Conservation (phyloP, 495 filamentous ascomycete species). For the Mycothermus thermophilus region DNA sequence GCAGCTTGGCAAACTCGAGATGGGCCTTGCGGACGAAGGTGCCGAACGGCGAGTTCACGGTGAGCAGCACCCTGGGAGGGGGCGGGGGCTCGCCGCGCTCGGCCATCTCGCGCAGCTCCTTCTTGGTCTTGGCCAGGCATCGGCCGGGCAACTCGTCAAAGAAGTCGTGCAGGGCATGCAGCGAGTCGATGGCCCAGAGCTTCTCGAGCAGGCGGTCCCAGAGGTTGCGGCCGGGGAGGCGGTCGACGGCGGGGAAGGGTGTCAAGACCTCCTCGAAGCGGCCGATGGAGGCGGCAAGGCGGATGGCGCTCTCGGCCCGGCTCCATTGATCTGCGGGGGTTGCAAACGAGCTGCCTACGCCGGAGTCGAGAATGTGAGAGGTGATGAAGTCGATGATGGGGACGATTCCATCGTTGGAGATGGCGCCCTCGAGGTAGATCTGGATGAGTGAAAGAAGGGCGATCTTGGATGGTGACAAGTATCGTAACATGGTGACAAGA, state of each 20-base stretch:
- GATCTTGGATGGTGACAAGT: conserved; percentile 74
- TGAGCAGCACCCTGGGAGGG: conserved; percentile 35
- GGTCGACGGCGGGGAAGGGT: conserved; percentile 40
- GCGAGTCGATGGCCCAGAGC: conserved; percentile 71
- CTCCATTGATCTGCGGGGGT: conserved; percentile 21
- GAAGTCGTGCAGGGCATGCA: conserved; percentile 63
- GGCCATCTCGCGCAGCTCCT: conserved; percentile 36
- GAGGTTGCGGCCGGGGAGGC: conserved; percentile 60
- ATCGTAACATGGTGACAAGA: conserved; percentile 48
- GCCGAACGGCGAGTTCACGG: conserved; percentile 66
- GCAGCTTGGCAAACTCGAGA: conserved; percentile 66
- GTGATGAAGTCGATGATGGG: conserved; percentile 77
- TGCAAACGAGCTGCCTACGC: conserved; percentile 7
- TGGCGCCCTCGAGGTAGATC: conserved; percentile 60
- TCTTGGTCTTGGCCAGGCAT: conserved; percentile 48
- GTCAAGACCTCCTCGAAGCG: conserved; percentile 52
- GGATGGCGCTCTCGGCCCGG: conserved; percentile 27
- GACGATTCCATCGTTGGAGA: conserved; percentile 63
- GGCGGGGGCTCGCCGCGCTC: conserved; percentile 11
- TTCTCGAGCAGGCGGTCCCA: conserved; percentile 78
- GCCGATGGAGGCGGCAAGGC: conserved; percentile 45
- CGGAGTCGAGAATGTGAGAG: conserved; percentile 49
- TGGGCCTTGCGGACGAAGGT: conserved; percentile 64
- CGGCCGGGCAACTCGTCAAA: conserved; percentile 45
- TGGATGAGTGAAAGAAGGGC: conserved; percentile 66